Percentiles rank a stretch among this genome's conserved stretches.
Conservation (phyloP, 345 rosid genomes). For the Crucihimalaya himalaica region DNA sequence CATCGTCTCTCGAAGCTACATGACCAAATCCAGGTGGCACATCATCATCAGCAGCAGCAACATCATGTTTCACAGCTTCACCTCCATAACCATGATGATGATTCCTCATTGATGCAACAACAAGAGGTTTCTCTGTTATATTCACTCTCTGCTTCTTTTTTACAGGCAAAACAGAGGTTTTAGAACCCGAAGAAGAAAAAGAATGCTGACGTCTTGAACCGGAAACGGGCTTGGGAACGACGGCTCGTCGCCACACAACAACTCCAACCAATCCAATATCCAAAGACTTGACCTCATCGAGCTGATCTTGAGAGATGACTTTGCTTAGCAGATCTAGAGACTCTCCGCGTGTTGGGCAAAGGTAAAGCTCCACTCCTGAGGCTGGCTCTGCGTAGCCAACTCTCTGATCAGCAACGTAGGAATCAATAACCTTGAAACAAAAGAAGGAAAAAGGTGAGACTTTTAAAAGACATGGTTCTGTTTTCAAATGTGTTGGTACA, state of each 20-base stretch:
- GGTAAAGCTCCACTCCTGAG: slow-evolving; percentile 76
- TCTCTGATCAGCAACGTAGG: slow-evolving; percentile 72
- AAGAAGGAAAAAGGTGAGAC: background rate
- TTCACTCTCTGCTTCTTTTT: slow-evolving; percentile 31
- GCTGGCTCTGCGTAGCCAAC: slow-evolving; percentile 92
- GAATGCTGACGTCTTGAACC: slow-evolving; percentile 27
- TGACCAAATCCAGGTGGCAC: slow-evolving; percentile 98
- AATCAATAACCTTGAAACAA: slow-evolving; percentile 59
- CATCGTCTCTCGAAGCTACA: slow-evolving; percentile 59
- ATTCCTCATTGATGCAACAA: slow-evolving; percentile 12
- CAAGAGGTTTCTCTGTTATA: slow-evolving; percentile 27
- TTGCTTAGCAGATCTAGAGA: slow-evolving; percentile 62
- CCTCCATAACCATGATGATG: slow-evolving; percentile 23
- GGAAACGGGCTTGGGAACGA: slow-evolving; percentile 24
- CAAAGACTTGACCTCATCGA: slow-evolving; percentile 59
- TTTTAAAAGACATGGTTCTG: slow-evolving; percentile 1
- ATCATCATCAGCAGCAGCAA: slow-evolving; percentile 49
- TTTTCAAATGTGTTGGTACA: background rate
- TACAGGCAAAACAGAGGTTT: slow-evolving; percentile 22
- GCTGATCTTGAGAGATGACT: slow-evolving; percentile 70
- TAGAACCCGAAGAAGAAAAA: slow-evolving; percentile 10
- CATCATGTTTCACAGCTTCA: slow-evolving; percentile 19
- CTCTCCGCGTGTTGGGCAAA: slow-evolving; percentile 78
- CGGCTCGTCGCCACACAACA: slow-evolving; percentile 88
- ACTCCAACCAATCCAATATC: slow-evolving; percentile 88